Conservation (phyloP, 208 protist species). For the Vickermania spadyakhi region DNA sequence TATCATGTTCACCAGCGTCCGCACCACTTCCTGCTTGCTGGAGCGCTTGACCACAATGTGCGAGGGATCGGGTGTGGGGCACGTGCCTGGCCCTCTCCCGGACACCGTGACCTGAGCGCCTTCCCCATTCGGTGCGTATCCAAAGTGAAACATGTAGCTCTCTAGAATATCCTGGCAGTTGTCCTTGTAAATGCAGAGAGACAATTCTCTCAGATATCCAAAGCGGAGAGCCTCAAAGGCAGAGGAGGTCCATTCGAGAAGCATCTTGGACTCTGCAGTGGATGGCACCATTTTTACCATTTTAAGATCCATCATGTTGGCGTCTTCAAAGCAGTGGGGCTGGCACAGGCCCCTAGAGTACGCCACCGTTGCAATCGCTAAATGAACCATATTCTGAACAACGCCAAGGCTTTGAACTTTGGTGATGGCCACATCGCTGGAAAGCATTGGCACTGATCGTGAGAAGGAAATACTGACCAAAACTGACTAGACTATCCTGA, state of each 20-base stretch:
- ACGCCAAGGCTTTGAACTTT: conserved; percentile 72
- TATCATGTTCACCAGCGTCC: conserved; percentile 40
- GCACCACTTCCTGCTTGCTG: conserved; percentile 50
- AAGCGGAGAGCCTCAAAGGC: conserved; percentile 78
- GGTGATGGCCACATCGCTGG: conserved; percentile 24
- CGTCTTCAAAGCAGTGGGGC: conserved; percentile 53
- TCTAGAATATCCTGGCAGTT: conserved; percentile 50
- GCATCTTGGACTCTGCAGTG: conserved; percentile 33
- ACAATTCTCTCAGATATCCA: conserved; percentile 66
- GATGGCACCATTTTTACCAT: conserved; percentile 55
- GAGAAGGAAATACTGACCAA: background rate
- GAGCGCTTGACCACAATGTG: conserved; percentile 6
- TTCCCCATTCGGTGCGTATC: conserved; percentile 45
- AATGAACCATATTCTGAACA: conserved; percentile 72
- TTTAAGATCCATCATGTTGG: conserved; percentile 41
- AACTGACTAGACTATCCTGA: background rate
- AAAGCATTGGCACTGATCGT: background rate
- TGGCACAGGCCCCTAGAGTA: conserved; percentile 64
- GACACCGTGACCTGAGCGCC: conserved; percentile 33
- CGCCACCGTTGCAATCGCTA: conserved; percentile 65
- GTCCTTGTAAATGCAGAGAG: conserved; percentile 62
- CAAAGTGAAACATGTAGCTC: conserved; percentile 68
- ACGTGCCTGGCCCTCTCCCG: conserved; percentile 2
- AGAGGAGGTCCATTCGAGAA: conserved; percentile 61
- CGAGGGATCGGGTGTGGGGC: background rate